Conservation (phyloP, 2,329 filamentous ascomycete genomes). For the Pseudogymnoascus destructans region DNA sequence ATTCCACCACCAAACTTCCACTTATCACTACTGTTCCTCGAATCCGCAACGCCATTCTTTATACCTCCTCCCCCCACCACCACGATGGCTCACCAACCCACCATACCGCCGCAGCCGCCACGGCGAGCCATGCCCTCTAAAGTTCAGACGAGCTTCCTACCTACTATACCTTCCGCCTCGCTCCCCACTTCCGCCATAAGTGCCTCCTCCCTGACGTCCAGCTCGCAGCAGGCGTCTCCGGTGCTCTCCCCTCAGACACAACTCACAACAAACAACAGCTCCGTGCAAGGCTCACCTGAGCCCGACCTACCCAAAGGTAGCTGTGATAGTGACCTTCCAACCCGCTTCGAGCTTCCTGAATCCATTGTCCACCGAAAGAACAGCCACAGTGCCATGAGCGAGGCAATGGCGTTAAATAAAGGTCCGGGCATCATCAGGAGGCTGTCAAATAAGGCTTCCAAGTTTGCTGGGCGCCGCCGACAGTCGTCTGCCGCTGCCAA, state of each 20-base stretch:
- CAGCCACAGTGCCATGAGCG: constrained; percentile 50
- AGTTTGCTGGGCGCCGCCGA: constrained; percentile 53
- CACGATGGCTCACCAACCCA: constrained; percentile 15
- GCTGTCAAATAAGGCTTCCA: constrained; percentile 67
- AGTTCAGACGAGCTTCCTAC: constrained; percentile 24
- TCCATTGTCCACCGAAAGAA: constrained; percentile 47
- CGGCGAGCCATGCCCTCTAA: constrained; percentile 20
- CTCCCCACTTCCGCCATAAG: constrained; percentile 41
- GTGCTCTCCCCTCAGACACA: constrained; percentile 41
- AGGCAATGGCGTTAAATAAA: constrained; percentile 43
- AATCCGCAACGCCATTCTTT: not conserved
- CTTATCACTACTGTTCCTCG: not conserved
- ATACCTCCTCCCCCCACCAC: constrained; percentile 11
- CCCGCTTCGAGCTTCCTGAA: constrained; percentile 59
- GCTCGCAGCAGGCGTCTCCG: constrained; percentile 42
- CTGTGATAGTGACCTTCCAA: constrained; percentile 38
- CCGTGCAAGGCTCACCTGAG: constrained; percentile 46
- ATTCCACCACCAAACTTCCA: constrained; percentile 7
- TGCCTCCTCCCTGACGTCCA: constrained; percentile 40
- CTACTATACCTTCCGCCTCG: constrained; percentile 25
- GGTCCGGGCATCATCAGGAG: constrained; percentile 65
- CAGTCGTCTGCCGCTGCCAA: constrained; percentile 65
- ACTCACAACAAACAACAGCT: constrained; percentile 45
- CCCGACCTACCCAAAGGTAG: constrained; percentile 32
- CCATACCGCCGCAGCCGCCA: constrained; percentile 15